Base-by-base conservation (phyloP, 148 eudicot species). In the Rhododendron mucronatum region DNA sequence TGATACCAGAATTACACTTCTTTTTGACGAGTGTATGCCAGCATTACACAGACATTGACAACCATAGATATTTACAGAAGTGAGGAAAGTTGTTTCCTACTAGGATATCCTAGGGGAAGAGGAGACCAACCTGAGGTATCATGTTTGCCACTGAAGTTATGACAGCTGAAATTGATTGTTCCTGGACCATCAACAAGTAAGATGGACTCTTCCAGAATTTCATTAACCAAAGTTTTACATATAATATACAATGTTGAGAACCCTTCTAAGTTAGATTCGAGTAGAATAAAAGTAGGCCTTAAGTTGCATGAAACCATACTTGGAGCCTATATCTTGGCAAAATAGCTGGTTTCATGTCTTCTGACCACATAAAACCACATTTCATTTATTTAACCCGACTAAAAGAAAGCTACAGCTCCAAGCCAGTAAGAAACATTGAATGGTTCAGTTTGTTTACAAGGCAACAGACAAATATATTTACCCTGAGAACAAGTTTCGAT, bases 81-180 rank as follows among this genome's bases (percentile, higher is more conserved):
- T 57, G 13, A 13, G 14, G 53, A 59, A 16, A 65, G 28, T 82
- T 74, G 81, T 78, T 87, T 48, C 83, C 16, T 48, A 18, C 26
- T 2, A 44, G 73, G 74, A 51, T 59, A 78, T 50, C 21, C 30
- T 26, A 26, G 35, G 53, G 78, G 55, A 69, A 55, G 63, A 55
- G 79, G 86, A 74, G 83, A 84, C 89, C 81, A 86, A 95, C 99
- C 98, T 96, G 99, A 84, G 99, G 98, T 61, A 96, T 90, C 90
- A 96, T 91, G 89, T 96, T 96, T 63, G 94, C 95, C 71, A 92
- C 93, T 41, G 95, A 94, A 39, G 93, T 92, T 67, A 96, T 92
- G 85, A 96, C 95, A 87, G 97, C 90, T 86, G 98, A 95, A 87
- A 96, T 91, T 82, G 99, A 96, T 41, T 94, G 93, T 88, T 96